Percentiles rank a stretch among this genome's conserved stretches.
Conservation (phyloP, 768 basidiomycete genomes). For the Omphalotus guepiniiformis region DNA sequence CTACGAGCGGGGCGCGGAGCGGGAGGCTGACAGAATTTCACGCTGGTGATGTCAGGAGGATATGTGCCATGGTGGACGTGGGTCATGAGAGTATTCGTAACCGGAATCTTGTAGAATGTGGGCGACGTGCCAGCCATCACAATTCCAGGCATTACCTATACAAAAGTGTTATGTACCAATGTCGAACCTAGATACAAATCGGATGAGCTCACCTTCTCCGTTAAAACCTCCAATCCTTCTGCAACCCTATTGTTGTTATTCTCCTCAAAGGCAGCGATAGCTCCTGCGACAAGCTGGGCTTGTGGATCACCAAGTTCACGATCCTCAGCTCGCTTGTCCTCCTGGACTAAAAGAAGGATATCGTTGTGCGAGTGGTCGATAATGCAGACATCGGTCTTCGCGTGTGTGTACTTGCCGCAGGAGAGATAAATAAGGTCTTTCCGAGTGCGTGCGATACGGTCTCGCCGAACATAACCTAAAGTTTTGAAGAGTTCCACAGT, state of each 20-base stretch:
- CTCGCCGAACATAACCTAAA: slow-evolving; percentile 18
- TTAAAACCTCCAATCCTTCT: not conserved
- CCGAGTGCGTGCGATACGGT: slow-evolving; percentile 16
- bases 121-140: slow-evolving; percentile 12
- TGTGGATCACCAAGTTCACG: slow-evolving; percentile 7
- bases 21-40: slow-evolving; percentile 15
- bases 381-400: slow-evolving; percentile 28
- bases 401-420: slow-evolving; percentile 22
- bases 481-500: slow-evolving; percentile 21
- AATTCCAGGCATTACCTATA: slow-evolving; percentile 12
- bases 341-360: slow-evolving; percentile 22
- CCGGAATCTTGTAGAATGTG: slow-evolving; percentile 16
- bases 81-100: slow-evolving; percentile 14
- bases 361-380: slow-evolving; percentile 14
- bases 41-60: slow-evolving; percentile 15
- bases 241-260: slow-evolving; percentile 12
- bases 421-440: slow-evolving; percentile 22
- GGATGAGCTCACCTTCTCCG: not conserved
- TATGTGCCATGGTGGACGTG: slow-evolving; percentile 12
- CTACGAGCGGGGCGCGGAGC: slow-evolving; percentile 8
- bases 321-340: slow-evolving; percentile 17
- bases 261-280: slow-evolving; percentile 19
- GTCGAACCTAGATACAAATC: not conserved
- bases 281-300: slow-evolving; percentile 19
- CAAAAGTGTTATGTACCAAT: not conserved